Evolutionary conservation across 768 basidiomycete species (phyloP).

Genomic region (Tricholoma hemisulphureum): DNA sequence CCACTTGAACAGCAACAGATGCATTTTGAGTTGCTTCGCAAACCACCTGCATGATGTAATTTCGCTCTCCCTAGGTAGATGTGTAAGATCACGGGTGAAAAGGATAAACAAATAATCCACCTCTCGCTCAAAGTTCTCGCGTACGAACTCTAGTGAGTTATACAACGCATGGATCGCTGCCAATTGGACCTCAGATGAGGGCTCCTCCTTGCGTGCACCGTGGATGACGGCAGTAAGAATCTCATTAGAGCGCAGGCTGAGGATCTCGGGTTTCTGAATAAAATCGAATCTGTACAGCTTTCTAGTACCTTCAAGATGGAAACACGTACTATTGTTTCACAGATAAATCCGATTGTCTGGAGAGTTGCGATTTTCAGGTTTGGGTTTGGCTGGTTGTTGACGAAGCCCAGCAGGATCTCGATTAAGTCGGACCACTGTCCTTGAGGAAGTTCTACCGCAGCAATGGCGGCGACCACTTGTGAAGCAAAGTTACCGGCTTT

Average conservation of each 20-base stretch:
- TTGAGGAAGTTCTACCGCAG: slow-evolving; percentile 85
- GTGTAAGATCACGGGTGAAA: slow-evolving; percentile 8
- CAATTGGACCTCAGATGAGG: slow-evolving; percentile 84
- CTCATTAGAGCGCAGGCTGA: slow-evolving; percentile 89
- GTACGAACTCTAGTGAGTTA: slow-evolving; percentile 96
- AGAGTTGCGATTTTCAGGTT: slow-evolving; percentile 84
- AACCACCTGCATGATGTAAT: slow-evolving; percentile 99
- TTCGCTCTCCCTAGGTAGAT: slow-evolving; percentile 81
- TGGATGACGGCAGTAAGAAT: slow-evolving; percentile 98
- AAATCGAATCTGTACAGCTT: slow-evolving; percentile 14
- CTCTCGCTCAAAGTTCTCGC: slow-evolving; percentile 97
- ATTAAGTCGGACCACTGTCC: slow-evolving; percentile 91
- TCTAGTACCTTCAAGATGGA: slow-evolving; percentile 3
- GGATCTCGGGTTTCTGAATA: slow-evolving; percentile 86
- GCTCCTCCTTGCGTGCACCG: slow-evolving; percentile 94
- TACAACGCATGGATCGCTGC: slow-evolving; percentile 90
- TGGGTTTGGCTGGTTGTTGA: slow-evolving; percentile 70
- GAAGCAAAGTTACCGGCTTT: slow-evolving; percentile 87
- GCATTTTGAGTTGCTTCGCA: slow-evolving; percentile 95
- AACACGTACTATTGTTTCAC: slow-evolving; percentile 86
- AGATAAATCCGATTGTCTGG: slow-evolving; percentile 95
- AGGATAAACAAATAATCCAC: slow-evolving; percentile 44
- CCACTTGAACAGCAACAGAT: slow-evolving; percentile 83
- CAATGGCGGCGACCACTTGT: slow-evolving; percentile 93
- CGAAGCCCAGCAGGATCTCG: slow-evolving; percentile 81